Base-by-base conservation (phyloP, 148 eudicot genomes). In the Pouteria glomerata region DNA sequence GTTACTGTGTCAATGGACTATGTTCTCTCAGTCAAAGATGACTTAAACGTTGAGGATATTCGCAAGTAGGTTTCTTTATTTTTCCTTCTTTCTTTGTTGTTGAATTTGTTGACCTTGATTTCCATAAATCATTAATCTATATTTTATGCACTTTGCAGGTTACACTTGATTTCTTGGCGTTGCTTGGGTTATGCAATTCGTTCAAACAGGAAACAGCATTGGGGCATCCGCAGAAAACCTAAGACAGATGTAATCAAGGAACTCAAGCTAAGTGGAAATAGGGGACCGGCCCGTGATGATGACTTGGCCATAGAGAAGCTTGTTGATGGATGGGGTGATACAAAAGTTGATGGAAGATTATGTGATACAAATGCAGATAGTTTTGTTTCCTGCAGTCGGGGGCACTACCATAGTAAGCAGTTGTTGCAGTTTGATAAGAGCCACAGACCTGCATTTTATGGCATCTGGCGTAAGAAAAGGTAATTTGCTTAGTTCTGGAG, bases 351-450 rank as follows among this genome's bases (percentile, higher is more conserved):
- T 63, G 68, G 70, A 51, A 75, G 70, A 55, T 45, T 76, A 6
- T 79, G 66, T 80, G 69, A 74, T 69, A 58, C 67, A 30, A 75
- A 76, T 70, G 56, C 59, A 63, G 79, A 75, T 65, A 63, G 55
- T 77, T 69, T 75, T 64, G 53, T 72, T 79, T 51, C 72, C 72
- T 57, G 45, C 51, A 24, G 55, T 66, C 72, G 71, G 71, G 83
- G 75, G 78, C 66, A 68, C 69, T 44, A 63, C 37, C 66, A 77
- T 37, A 77, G 74, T 70, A 91, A 75, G 80, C 87, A 94, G 82
- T 76, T 94, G 24, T 77, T 94, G 82, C 98, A 94, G 82, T 94
- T 94, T 81, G 96, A 89, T 78, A 91, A 94, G 83, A 85, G 97
- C 70, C 19, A 83, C 66, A 85, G 97, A 79, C 98, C 98, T 77